A percentile compares a stretch with the other conserved stretches of the same genome.
phyloP scores from a whole-genome alignment of 2,329 filamentous ascomycete genomes.

The Aspergillus transmontanensis region DNA sequence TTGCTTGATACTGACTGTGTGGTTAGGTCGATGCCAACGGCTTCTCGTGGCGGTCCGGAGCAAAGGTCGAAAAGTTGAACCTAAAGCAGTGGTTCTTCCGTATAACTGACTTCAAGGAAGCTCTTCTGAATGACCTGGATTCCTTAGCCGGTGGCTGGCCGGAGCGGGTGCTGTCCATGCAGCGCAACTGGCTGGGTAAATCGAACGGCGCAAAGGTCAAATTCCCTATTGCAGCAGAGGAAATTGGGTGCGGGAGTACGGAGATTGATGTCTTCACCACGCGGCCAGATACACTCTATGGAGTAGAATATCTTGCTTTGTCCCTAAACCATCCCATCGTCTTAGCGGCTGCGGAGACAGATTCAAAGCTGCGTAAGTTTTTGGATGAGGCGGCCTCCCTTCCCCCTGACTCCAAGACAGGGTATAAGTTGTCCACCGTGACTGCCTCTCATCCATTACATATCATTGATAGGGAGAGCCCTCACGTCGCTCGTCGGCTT shows the following conservation, averaged over 20 bases:
- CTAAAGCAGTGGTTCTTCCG: slow-evolving; percentile 89
- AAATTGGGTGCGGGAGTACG: slow-evolving; percentile 27
- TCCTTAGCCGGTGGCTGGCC: slow-evolving; percentile 73
- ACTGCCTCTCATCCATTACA: slow-evolving; percentile 66
- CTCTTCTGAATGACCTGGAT: slow-evolving; percentile 71
- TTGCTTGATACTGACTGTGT: slow-evolving; percentile 8
- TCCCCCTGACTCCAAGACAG: slow-evolving; percentile 58
- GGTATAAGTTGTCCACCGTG: slow-evolving; percentile 67
- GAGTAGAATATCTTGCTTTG: slow-evolving; percentile 81
- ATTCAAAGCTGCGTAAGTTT: slow-evolving; percentile 68
- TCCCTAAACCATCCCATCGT: slow-evolving; percentile 74
- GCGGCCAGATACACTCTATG: slow-evolving; percentile 81
- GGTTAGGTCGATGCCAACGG: slow-evolving; percentile 74
- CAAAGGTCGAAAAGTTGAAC: slow-evolving; percentile 75
- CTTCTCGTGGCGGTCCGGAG: slow-evolving; percentile 83
- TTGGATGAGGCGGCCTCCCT: slow-evolving; percentile 60
- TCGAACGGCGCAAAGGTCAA: slow-evolving; percentile 72
- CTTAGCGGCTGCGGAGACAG: slow-evolving; percentile 58
- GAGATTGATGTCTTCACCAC: slow-evolving; percentile 79
- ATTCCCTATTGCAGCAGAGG: slow-evolving; percentile 61
- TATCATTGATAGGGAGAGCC: slow-evolving; percentile 56
- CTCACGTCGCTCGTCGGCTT: slow-evolving; percentile 48
- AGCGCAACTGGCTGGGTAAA: slow-evolving; percentile 85
- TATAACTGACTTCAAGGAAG: slow-evolving; percentile 77
- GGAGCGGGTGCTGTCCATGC: slow-evolving; percentile 78